These are phyloP conservation scores for Volutella citrinella DNA, from an alignment of 2,329 filamentous ascomycete genomes.

Conservation along the genomic window DNA sequence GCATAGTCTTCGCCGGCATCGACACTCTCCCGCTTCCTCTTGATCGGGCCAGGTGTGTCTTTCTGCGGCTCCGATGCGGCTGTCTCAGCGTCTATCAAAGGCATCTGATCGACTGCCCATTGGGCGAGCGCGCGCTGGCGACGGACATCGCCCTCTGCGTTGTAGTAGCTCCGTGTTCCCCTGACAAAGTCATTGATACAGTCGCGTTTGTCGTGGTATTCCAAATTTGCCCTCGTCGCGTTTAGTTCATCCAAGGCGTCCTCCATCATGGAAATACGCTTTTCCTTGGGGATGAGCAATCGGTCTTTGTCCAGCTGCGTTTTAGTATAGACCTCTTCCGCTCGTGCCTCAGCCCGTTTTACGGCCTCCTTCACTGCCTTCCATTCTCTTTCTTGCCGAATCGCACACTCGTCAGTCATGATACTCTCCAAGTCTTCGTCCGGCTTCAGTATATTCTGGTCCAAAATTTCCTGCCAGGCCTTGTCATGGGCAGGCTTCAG, in stretches of 20 bases:
- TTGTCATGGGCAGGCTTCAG: constrained; percentile 22
- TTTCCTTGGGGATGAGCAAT: constrained; percentile 3
- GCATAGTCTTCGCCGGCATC: no score
- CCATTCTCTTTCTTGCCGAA: not conserved
- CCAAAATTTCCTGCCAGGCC: constrained; percentile 31
- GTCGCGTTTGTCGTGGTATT: no score
- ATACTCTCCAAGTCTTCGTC: constrained; percentile 14
- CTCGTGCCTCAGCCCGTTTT: constrained; percentile 1
- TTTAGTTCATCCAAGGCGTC: not conserved
- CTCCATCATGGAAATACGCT: constrained; percentile 10
- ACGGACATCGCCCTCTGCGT: no score
- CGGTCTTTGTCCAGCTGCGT: constrained; percentile 9
- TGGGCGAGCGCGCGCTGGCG: no score
- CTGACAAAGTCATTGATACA: no score
- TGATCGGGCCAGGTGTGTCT: no score
- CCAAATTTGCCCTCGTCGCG: no score
- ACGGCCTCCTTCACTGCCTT: constrained; percentile 1
- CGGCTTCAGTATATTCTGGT: constrained; percentile 23
- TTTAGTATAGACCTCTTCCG: not conserved
- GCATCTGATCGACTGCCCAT: no score
- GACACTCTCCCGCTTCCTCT: no score
- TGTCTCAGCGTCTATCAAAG: no score
- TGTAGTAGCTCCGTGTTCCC: no score
- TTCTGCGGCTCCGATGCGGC: no score
- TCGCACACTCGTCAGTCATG: not conserved